These are phyloP conservation scores for Zygosaccharomyces sapae DNA, from an alignment of 1,139 yeast species.

Conservation along the genomic window DNA sequence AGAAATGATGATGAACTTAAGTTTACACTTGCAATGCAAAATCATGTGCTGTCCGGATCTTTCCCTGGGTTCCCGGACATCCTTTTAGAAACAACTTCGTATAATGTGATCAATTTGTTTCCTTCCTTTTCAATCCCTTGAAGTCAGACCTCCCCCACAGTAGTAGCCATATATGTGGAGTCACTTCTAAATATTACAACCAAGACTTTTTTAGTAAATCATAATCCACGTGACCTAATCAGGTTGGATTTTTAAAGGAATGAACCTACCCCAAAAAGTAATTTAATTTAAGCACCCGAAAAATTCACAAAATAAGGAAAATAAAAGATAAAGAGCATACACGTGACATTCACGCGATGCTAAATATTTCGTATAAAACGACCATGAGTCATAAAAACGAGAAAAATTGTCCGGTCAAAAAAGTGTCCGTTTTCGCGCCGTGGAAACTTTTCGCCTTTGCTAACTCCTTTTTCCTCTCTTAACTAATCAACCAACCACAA, in stretches of 20 bases:
- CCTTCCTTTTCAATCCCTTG: too few species aligned
- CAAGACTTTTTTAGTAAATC: not conserved
- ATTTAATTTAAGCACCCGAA: too few species aligned
- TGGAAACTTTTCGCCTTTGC: slow-evolving; percentile 3
- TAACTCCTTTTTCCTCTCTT: not conserved
- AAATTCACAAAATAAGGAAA: too few species aligned
- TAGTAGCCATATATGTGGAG: not conserved
- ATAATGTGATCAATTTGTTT: too few species aligned
- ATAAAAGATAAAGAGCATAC: too few species aligned
- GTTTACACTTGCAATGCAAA: not conserved
- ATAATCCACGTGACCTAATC: not conserved
- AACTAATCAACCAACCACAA: not conserved
- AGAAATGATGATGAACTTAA: not conserved
- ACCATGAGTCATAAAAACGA: not conserved
- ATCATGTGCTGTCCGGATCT: not conserved
- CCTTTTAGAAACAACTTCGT: not conserved
- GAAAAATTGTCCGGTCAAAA: not conserved
- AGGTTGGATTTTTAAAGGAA: too few species aligned
- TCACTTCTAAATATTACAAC: not conserved
- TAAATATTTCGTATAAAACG: not conserved
- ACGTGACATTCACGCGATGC: too few species aligned
- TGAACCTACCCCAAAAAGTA: too few species aligned
- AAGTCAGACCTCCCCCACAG: not conserved
- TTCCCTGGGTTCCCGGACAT: not conserved
- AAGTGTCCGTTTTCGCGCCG: not conserved